Evolutionary conservation across 345 rosid genomes (phyloP), one percentile per base, ranked within the genome.

Genomic region (Euclidium syriacum): DNA sequence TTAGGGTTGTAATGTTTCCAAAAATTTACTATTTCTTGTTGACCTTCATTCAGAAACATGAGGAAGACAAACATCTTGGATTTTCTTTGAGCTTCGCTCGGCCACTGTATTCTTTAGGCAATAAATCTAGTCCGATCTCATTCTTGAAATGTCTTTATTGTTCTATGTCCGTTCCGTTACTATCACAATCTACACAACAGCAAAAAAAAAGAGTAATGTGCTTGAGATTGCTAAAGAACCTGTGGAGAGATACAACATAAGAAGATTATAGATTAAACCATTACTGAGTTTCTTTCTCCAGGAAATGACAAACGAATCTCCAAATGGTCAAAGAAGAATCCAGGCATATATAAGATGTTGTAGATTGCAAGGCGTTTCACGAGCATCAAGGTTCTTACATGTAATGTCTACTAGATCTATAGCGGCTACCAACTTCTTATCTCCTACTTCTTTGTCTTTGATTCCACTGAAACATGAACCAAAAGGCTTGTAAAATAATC

Each of bases 241-340:
- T n/a, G n/a, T n/a, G n/a, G n/a, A 51, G 32, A 3, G 1, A 20
- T 32, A 25, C 10, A 52, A 38, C 32, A 26, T 7, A 14, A 57
- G 6, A 50, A 7, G 26, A 7, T 4, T 22, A 49, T 26, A 36
- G 25, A 15, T 25, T 38, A 30, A 80, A 83, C 98, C 95, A 87
- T 92, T 49, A 85, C 96, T 74, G 69, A 23, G 96, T 89, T 43
- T 86, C 77, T 78, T 85, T 87, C 75, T 92, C 98, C 11, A 92
- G 78, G 75, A 85, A 89, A n/a, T 79, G 83, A 52, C 86, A 86
- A 65, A 92, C 76, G 67, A 92, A 66, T 72, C 61, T 83, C 96
- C 98, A 92, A 29, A 83, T 71, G 32, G 81, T 40, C 38, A n/a
- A 84, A 82, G 17, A 89, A 92, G 78, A 89, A 89, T 30, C 80